These are phyloP conservation scores for Groenewaldozyma tartarivorans DNA, from an alignment of 805 yeast genomes.

Conservation along the genomic window DNA sequence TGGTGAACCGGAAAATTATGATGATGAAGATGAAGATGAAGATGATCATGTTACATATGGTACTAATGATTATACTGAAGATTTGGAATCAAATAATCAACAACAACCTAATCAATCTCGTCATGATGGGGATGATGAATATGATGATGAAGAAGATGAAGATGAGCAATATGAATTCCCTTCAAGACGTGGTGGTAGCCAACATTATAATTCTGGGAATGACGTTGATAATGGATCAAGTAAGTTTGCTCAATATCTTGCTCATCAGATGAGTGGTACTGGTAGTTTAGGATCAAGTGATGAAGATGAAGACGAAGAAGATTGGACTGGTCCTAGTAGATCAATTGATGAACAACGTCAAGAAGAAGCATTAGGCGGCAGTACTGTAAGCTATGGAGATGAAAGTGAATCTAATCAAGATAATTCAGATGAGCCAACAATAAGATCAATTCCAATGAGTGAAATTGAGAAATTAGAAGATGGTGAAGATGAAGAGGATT, in stretches of 20 bases:
- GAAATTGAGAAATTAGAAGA: slow-evolving; percentile 16
- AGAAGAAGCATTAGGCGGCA: background rate
- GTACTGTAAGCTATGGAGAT: background rate
- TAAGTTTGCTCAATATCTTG: slow-evolving; percentile 64
- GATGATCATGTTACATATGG: slow-evolving; percentile 28
- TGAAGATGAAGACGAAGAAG: slow-evolving; percentile 51
- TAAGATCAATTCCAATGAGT: slow-evolving; percentile 7
- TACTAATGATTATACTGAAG: background rate
- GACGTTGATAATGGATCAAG: slow-evolving; percentile 26
- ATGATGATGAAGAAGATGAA: slow-evolving; percentile 18
- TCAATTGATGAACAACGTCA: slow-evolving; percentile 7
- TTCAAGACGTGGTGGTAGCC: slow-evolving; percentile 13
- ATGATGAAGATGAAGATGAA: slow-evolving; percentile 25
- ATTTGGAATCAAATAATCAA: background rate
- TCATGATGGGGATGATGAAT: slow-evolving; percentile 18
- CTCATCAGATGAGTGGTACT: slow-evolving; percentile 58
- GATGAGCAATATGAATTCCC: slow-evolving; percentile 7
- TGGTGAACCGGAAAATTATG: slow-evolving; percentile 28
- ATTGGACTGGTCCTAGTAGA: slow-evolving; percentile 18
- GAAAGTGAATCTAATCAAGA: background rate
- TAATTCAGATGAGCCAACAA: slow-evolving; percentile 9
- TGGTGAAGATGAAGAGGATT: slow-evolving; percentile 27
- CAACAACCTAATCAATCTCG: background rate
- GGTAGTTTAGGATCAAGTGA: slow-evolving; percentile 44
- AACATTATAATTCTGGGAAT: slow-evolving; percentile 9